A percentile compares a stretch with the other conserved stretches of the same genome.
phyloP scores from a whole-genome alignment of 2,329 filamentous ascomycete species.

The Leptographium galeiforme region DNA sequence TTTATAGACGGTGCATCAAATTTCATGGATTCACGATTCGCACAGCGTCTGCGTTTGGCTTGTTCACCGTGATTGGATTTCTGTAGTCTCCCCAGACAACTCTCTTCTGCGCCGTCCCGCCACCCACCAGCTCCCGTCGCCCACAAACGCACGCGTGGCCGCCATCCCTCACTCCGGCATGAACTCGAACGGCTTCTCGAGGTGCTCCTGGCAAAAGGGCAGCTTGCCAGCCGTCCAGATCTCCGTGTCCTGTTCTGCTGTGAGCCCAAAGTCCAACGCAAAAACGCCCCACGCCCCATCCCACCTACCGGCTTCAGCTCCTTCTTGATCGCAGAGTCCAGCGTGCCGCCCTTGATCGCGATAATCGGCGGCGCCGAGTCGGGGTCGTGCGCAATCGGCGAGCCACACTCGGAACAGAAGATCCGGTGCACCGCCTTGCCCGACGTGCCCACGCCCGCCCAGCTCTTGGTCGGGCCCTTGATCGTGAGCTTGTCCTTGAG shows the following conservation, averaged over 20 bases:
- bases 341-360: constrained; percentile 53
- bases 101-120: too few species aligned
- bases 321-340: constrained; percentile 53
- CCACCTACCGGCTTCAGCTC: constrained; percentile 43
- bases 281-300: constrained; percentile 13
- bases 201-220: constrained; percentile 54
- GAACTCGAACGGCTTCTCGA: constrained; percentile 48
- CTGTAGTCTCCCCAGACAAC: too few species aligned
- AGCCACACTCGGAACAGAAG: constrained; percentile 58
- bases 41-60: too few species aligned
- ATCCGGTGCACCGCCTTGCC: constrained; percentile 52
- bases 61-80: too few species aligned
- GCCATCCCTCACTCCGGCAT: constrained; percentile 38
- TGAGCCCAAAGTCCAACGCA: not conserved
- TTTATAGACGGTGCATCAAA: too few species aligned
- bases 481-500: constrained; percentile 52
- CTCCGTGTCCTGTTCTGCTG: constrained; percentile 39
- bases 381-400: constrained; percentile 56
- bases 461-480: constrained; percentile 52
- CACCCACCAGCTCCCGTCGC: too few species aligned
- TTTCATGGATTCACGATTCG: too few species aligned
- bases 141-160: too few species aligned
- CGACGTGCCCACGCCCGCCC: constrained; percentile 42
- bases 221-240: constrained; percentile 59
- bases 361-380: constrained; percentile 59